Base-by-base conservation (phyloP, 108 stramenopile genomes). In the Discostella pseudostelligera region DNA sequence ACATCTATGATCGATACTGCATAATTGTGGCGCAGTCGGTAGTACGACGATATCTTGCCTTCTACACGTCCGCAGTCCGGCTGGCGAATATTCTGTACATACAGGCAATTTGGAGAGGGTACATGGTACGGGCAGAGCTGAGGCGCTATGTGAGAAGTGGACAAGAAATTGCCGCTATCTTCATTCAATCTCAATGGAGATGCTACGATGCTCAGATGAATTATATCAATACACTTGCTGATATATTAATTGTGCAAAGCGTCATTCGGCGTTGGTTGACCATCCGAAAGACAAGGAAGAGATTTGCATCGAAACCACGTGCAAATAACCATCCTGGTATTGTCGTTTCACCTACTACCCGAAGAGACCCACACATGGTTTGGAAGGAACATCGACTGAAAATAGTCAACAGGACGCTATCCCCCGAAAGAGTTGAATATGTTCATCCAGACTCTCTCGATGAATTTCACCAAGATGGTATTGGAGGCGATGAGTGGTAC, bases 181-280 rank as follows among this genome's bases (percentile, higher is more conserved):
- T 80, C 47, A 85, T 85, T 47, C 88, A 85, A 58, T 39, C 86
- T 14, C 83, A 76, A 24, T 85, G 80, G 78, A 65, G 84, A 39
- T 65, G 70, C 39, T 83, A 82, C 60, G 60, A 85, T 47, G 71
- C 80, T 13, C 83, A 83, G 59, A 82, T 86, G 79, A 70, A 61
- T 32, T 86, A 83, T 50, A 53, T 87, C 16, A 73, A 82, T 42
- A 65, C 49, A 7, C 80, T 87, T 44, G 83, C 80, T 43, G 79
- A 83, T 50, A 76, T 87, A 35, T 53, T 87, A 37, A 70, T 87
- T 22, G 76, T 81, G 2, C 89, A 90, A 70, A 84, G 83, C 63
- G 67, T 86, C 36, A 74, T 62, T 29, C 74, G 89, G 39, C 65
- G 86, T 21, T 90, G 86, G 89, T 32, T 67, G 57, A 60, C 57